A percentile compares a stretch with the other conserved stretches of the same genome.
phyloP scores from a whole-genome alignment of 768 basidiomycete genomes.

The Naganishia randhawae region DNA sequence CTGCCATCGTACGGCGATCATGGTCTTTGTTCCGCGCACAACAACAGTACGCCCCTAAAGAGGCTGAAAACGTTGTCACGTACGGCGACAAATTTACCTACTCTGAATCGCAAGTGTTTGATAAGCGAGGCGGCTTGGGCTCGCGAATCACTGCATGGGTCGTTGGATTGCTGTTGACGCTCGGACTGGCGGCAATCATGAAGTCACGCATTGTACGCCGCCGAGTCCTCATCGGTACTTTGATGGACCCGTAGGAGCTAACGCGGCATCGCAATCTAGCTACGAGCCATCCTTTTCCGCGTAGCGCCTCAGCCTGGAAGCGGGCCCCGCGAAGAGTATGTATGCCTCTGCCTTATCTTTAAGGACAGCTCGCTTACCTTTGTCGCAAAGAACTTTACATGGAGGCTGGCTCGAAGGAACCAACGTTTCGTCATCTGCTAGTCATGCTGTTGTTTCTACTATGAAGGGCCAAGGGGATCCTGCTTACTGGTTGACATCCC shows the following conservation, averaged over 20 bases:
- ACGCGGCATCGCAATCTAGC: conserved; percentile 37
- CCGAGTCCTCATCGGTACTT: background rate
- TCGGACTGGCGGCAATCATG: conserved; percentile 17
- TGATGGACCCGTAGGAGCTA: background rate
- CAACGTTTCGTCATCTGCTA: conserved; percentile 67
- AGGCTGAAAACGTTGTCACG: conserved; percentile 23
- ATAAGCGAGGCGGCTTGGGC: conserved; percentile 25
- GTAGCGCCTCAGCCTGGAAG: conserved; percentile 34
- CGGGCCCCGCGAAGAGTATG: conserved; percentile 57
- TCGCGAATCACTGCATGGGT: conserved; percentile 28
- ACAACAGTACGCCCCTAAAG: background rate
- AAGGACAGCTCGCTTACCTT: background rate
- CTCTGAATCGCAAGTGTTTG: conserved; percentile 60
- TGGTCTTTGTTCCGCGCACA: conserved; percentile 54
- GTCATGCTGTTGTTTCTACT: conserved; percentile 59
- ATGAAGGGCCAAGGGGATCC: conserved; percentile 72
- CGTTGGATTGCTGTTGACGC: conserved; percentile 36
- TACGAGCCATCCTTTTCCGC: conserved; percentile 19
- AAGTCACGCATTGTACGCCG: conserved; percentile 19
- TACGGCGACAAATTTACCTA: conserved; percentile 76
- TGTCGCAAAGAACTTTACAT: conserved; percentile 56
- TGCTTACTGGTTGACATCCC: conserved; percentile 44
- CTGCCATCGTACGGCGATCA: conserved; percentile 58
- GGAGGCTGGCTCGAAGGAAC: conserved; percentile 62
- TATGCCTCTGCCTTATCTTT: conserved; percentile 20